phyloP scores from a whole-genome alignment of 2,329 filamentous ascomycete genomes.

The Pseudogymnoascus sp. region DNA sequence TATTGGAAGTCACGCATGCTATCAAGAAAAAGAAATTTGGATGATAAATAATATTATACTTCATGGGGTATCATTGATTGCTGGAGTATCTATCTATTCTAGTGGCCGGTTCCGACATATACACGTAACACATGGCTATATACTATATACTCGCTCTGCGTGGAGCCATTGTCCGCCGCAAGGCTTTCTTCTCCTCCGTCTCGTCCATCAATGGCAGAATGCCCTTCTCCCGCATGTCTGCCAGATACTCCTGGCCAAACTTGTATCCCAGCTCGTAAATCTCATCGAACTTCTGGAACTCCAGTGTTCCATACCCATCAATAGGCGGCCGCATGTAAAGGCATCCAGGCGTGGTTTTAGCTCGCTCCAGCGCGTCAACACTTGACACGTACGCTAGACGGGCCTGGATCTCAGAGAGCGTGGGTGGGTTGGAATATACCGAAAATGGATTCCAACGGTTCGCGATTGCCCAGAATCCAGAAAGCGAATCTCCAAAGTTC shows the following conservation, averaged over 20 bases:
- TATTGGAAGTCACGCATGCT: background rate
- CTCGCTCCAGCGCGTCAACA: constrained; percentile 87
- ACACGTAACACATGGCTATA: background rate
- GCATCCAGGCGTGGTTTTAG: constrained; percentile 84
- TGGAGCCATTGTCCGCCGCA: constrained; percentile 73
- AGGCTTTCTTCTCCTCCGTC: constrained; percentile 67
- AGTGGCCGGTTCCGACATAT: background rate
- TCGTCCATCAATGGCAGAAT: constrained; percentile 63
- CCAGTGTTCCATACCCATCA: constrained; percentile 85
- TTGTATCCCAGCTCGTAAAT: constrained; percentile 85
- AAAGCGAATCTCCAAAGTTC: constrained; percentile 86
- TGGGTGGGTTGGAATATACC: constrained; percentile 80
- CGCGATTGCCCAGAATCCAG: constrained; percentile 87
- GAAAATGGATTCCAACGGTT: constrained; percentile 98
- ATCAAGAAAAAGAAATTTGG: background rate
- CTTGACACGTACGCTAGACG: constrained; percentile 90
- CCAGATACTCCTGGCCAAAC: constrained; percentile 75
- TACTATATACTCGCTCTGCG: constrained; percentile 65
- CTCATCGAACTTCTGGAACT: constrained; percentile 97
- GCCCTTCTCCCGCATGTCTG: constrained; percentile 69
- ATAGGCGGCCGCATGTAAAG: constrained; percentile 95
- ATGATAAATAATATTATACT: background rate
- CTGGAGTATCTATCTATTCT: background rate
- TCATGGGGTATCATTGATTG: constrained; percentile 6
- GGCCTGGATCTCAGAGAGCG: constrained; percentile 90